Conservation (phyloP, 2,329 filamentous ascomycete genomes). For the Sporothrix mexicana region DNA sequence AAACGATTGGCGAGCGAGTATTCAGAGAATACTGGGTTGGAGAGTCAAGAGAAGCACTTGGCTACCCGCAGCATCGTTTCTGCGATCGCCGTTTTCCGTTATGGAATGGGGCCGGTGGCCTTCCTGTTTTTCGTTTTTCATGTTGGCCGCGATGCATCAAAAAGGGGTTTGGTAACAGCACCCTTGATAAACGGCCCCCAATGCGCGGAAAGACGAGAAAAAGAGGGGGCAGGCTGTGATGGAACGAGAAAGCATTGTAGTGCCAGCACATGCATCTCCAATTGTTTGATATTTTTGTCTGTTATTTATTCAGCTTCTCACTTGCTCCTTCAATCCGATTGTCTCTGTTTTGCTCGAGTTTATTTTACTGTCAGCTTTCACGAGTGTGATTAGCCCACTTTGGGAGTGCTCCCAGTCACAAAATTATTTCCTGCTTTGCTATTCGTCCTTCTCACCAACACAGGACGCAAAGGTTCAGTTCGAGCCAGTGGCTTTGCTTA, state of each 20-base stretch:
- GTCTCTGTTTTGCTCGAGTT: not conserved
- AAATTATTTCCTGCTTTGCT: not conserved
- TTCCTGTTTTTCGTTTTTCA: not conserved
- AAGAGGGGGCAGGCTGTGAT: not conserved
- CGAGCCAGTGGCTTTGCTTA: constrained; percentile 2
- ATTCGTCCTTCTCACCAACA: not conserved
- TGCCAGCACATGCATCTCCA: constrained; percentile 10
- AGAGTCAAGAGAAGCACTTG: not conserved
- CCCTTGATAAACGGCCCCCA: not conserved
- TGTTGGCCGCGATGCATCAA: constrained; percentile 16
- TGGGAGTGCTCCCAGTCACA: not conserved
- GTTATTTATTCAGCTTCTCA: constrained; percentile 1
- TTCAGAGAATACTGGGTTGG: not conserved
- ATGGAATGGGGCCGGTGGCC: constrained; percentile 14
- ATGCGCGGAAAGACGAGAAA: not conserved
- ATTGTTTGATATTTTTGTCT: no score
- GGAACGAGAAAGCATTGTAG: not conserved
- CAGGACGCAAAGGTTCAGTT: not conserved
- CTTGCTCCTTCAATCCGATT: not conserved
- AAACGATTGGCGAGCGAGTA: constrained; percentile 4
- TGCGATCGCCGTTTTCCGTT: not conserved
- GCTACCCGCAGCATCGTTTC: constrained; percentile 11
- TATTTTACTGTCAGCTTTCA: not conserved
- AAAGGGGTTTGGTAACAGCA: not conserved
- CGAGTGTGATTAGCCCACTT: not conserved